phyloP scores from a whole-genome alignment of 2,329 filamentous ascomycete species.

The Ophiostoma himal-ulmi region DNA sequence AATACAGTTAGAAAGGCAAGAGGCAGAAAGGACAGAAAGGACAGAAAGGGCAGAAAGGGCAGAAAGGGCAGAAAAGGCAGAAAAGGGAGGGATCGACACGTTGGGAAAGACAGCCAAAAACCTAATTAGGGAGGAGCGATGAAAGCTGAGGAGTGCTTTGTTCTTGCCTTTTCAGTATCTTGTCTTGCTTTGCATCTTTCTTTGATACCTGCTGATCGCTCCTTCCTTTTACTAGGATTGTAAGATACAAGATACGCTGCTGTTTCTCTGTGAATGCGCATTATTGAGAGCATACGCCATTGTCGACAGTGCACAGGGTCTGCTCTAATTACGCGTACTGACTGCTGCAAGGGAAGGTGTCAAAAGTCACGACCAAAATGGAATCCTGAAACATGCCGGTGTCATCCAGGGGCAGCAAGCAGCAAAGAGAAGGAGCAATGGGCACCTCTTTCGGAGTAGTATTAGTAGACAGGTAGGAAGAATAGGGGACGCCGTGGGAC shows the following conservation, averaged over 20 bases:
- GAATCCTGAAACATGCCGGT: constrained; percentile 2
- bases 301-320: neutral
- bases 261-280: neutral
- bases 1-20: neutral
- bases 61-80: neutral
- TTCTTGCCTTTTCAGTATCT: neutral
- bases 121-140: constrained; percentile 1
- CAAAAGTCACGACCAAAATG: neutral
- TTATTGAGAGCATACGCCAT: neutral
- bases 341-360: neutral
- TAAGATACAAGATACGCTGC: neutral
- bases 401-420: neutral
- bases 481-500: constrained; percentile 8
- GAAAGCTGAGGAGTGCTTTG: neutral
- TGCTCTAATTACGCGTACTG: neutral
- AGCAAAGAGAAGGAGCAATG: neutral
- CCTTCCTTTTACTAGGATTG: neutral
- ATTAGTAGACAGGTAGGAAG: neutral
- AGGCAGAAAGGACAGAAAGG: neutral
- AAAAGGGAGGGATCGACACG: constrained; percentile 4
- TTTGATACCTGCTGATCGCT: neutral
- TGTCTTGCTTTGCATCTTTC: neutral
- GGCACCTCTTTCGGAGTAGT: neutral
- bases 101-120: neutral
- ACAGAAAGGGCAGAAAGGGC: no score